Evolutionary conservation across 345 rosid genomes (phyloP).

Genomic region (Physaria fendleri): DNA sequence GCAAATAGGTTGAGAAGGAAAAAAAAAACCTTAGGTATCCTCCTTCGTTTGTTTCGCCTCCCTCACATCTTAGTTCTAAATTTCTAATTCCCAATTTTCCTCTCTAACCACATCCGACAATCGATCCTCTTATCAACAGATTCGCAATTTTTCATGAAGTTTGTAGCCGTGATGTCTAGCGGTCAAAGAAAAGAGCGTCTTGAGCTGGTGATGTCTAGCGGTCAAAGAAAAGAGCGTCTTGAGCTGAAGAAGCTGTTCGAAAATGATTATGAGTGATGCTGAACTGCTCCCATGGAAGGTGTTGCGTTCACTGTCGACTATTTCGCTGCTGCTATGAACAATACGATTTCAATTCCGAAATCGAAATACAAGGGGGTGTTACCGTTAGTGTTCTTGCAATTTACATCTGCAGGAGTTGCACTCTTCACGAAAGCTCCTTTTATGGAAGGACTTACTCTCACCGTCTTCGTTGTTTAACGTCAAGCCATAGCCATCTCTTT

Average conservation of each 20-base stretch:
- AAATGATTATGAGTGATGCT: constrained; percentile 88
- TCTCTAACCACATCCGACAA: no score
- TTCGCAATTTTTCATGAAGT: no score
- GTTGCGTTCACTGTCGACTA: constrained; percentile 66
- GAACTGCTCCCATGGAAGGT: constrained; percentile 76
- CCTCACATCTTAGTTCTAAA: no score
- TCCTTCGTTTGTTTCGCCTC: no score
- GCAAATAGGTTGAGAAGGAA: no score
- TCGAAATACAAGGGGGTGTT: constrained; percentile 30
- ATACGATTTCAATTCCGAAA: constrained; percentile 75
- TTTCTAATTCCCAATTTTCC: no score
- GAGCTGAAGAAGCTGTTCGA: constrained; percentile 74
- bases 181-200: constrained; percentile 64
- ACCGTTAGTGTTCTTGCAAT: constrained; percentile 30
- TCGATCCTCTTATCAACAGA: no score
- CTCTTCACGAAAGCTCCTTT: constrained; percentile 34
- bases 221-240: constrained; percentile 58
- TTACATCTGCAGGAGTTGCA: constrained; percentile 29
- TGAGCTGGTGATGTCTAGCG: constrained; percentile 66
- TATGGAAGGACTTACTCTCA: constrained; percentile 33
- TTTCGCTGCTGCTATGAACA: constrained; percentile 55
- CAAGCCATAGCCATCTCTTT: constrained; percentile 38
- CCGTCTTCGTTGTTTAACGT: constrained; percentile 38
- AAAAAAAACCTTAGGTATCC: no score
- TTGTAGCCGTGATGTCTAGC: constrained; percentile 64